A percentile compares a stretch with the other conserved stretches of the same genome.
Conservation (phyloP, 305 asterid species). For the Fraxinus dipetala region DNA sequence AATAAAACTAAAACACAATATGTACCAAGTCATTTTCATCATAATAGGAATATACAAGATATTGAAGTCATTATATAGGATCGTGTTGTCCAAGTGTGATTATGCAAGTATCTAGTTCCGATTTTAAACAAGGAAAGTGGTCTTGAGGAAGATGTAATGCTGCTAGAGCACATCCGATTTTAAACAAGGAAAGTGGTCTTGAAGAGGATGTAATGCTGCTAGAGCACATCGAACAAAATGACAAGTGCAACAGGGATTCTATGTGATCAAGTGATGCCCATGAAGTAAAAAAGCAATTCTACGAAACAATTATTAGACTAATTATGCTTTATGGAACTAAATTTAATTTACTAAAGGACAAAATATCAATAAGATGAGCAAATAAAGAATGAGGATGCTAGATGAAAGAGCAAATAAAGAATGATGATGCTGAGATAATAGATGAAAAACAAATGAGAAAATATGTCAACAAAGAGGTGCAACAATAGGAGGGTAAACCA, state of each 20-base stretch:
- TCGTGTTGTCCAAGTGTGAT: not conserved
- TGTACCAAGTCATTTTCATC: not conserved
- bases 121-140: not conserved
- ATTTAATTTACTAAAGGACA: not conserved
- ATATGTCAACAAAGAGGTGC: not conserved
- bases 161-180: no score
- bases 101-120: not conserved
- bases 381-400: not conserved
- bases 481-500: not conserved
- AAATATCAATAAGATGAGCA: not conserved
- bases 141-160: no score
- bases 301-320: not conserved
- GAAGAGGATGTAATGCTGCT: not conserved
- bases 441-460: not conserved
- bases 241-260: not conserved
- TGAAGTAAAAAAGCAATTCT: not conserved
- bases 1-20: not conserved
- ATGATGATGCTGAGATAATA: not conserved
- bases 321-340: not conserved
- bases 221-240: not conserved
- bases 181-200: not conserved
- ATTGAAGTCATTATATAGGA: not conserved
- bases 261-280: not conserved
- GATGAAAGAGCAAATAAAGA: not conserved
- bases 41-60: not conserved